phyloP scores from a whole-genome alignment of 1,284 basidiomycete genomes.

The Butyriboletus regius region DNA sequence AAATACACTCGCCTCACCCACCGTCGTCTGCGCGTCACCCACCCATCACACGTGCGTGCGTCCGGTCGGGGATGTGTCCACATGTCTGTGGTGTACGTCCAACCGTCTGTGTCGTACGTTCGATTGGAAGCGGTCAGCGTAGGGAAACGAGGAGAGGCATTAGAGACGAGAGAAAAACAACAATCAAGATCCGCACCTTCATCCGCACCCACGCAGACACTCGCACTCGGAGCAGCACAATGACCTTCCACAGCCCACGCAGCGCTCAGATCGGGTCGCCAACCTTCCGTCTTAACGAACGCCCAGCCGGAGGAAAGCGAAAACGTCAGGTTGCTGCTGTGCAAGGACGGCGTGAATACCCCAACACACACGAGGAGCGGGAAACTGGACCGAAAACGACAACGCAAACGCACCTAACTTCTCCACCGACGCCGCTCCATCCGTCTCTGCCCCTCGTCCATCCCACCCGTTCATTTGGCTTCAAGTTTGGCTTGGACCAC shows the following conservation, averaged over 20 bases:
- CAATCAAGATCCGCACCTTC: slow-evolving; percentile 4
- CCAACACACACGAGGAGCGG: too few relatives aligned
- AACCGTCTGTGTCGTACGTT: background rate
- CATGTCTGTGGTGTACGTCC: background rate
- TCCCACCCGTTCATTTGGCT: slow-evolving; percentile 46
- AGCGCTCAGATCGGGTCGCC: slow-evolving; percentile 58
- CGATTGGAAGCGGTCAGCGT: background rate
- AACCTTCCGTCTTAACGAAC: slow-evolving; percentile 59
- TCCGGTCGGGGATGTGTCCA: slow-evolving; percentile 36
- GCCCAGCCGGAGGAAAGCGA: slow-evolving; percentile 40
- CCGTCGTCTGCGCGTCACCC: slow-evolving; percentile 55
- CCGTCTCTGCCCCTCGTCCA: slow-evolving; percentile 71
- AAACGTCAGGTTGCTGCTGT: slow-evolving; percentile 70
- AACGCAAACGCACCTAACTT: slow-evolving; percentile 54
- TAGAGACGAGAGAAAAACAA: background rate
- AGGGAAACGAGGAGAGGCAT: background rate
- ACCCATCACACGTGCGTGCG: slow-evolving; percentile 32
- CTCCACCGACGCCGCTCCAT: slow-evolving; percentile 54
- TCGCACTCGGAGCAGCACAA: slow-evolving; percentile 2
- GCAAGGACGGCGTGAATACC: slow-evolving; percentile 2
- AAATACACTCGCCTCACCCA: slow-evolving; percentile 64
- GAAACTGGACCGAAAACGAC: too few relatives aligned
- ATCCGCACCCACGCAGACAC: slow-evolving; percentile 12
- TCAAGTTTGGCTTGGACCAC: slow-evolving; percentile 57
- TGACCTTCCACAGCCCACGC: slow-evolving; percentile 38